Base-by-base conservation (phyloP, 192 early-diverging fungal species). In the Coemansia sp. region DNA sequence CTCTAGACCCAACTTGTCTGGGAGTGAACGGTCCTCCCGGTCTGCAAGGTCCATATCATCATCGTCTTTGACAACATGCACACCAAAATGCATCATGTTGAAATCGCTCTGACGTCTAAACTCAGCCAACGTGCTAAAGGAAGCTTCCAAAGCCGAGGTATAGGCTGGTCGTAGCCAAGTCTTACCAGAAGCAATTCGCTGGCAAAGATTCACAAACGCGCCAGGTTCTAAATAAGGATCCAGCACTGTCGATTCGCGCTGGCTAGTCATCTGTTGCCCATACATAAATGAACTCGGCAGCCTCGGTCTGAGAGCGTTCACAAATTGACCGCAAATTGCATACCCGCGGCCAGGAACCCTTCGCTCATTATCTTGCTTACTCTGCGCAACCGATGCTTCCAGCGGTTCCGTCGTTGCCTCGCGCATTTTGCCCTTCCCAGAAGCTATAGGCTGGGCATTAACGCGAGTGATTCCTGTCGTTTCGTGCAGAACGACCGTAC, bases 311-410 rank as follows among this genome's bases (percentile, higher is more conserved):
- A 83, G 65, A 14, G 58, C 45, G 12, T 21, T 30, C 46, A 75
- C 16, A 45, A 83, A 75, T 45, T 69, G 69, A n/a, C 73, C 69
- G 53, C 66, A 53, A 5, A 59, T 57, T 2, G 68, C 44, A 30
- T 66, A 73, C 12, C 81, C 81, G 14, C 81, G 81, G 1, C 81
- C 81, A 18, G 81, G 81, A 26, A 78, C 81, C n/a, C 41, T 67
- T 12, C 78, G 60, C n/a, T 65, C 49, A 24, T 30, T 15, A 20
- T 21, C 14, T 10, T 44, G 15, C 5, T 48, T 51, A 10, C 33
- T 55, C 23, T 5, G 52, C 30, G 10, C 20, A 14, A n/a, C 33
- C 30, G 23, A 53, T 53, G 23, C 8, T 26, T 10, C 51, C 8
- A 10, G 10, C 10, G 23, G 10, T 15, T 53, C 23, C 51, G 7